Evolutionary conservation across 1,139 yeast species (phyloP).

Genomic region (Pichiaceae sp.): DNA sequence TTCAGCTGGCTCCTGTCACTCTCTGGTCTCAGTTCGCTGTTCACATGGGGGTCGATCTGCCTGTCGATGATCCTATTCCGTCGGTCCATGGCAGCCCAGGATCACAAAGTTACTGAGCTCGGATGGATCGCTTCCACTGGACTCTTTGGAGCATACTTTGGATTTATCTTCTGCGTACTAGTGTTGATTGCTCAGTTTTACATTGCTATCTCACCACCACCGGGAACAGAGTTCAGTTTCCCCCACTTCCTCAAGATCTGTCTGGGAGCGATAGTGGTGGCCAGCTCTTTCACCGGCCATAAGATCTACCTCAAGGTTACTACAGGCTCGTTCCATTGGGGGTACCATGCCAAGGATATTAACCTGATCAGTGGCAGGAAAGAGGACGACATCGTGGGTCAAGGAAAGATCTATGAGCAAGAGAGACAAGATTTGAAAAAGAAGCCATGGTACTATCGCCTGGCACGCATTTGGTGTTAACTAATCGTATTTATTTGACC

Average conservation of each 20-base stretch:
- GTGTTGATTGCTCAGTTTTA: constrained; percentile 19
- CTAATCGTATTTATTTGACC: background rate
- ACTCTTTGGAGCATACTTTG: constrained; percentile 37
- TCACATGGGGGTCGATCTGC: constrained; percentile 49
- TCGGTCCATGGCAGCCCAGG: constrained; percentile 38
- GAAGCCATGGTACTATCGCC: constrained; percentile 11
- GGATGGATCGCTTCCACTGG: constrained; percentile 42
- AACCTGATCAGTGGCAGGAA: constrained; percentile 37
- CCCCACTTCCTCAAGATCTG: constrained; percentile 26
- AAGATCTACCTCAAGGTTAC: constrained; percentile 23
- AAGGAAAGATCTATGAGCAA: constrained; percentile 7
- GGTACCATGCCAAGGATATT: constrained; percentile 29
- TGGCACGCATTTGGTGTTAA: constrained; percentile 11
- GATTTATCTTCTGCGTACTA: constrained; percentile 30
- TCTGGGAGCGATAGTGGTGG: constrained; percentile 27
- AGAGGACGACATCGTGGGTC: constrained; percentile 31
- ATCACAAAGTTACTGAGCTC: constrained; percentile 37
- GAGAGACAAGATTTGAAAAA: constrained; percentile 6
- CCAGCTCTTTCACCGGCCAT: constrained; percentile 26
- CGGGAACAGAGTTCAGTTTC: constrained; percentile 20
- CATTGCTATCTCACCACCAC: constrained; percentile 25
- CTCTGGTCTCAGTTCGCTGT: constrained; percentile 55
- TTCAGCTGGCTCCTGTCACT: constrained; percentile 62
- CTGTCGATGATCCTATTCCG: constrained; percentile 43
- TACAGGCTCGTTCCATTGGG: constrained; percentile 16